Evolutionary conservation across 495 filamentous ascomycete genomes (phyloP), one percentile per base, ranked within the genome.

Genomic region (Penicillium crystallinum): DNA sequence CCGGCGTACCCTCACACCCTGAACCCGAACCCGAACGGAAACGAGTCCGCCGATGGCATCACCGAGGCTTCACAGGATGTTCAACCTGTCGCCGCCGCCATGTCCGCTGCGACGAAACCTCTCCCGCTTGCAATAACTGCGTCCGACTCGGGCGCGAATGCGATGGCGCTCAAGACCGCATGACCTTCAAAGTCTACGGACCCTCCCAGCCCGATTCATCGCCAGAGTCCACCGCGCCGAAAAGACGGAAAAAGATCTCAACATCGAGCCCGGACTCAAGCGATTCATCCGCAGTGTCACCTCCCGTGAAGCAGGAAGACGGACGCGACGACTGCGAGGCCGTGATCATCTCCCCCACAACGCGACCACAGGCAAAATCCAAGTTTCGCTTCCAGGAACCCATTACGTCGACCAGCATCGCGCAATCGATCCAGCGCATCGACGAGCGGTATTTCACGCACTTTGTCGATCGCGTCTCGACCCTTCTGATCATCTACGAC

Each of bases 131-230:
- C 57, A 68, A 68, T 21, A 75, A 75, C 38, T 75, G 72, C 19
- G 61, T 62, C 9, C 69, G 71, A 1, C 42, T 72, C 15, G 66
- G 64, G 12, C 59, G 69, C 2, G 66, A 74, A 35, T 74, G 71
- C 23, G 69, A 72, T 61, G 71, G 68, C 0, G 64, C 66, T 5
- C 66, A 73, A 53, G 69, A 67, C 8, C 63, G 65, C 10, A 71
- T 72, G 72, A 74, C 70, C 14, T 72, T 72, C 52, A 74, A 72
- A 52, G 68, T 70, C 46, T 74, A 72, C 36, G 69, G 66, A 2
- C 69, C 69, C 11, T 59, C 64, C 2, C 62, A 62, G 21, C 30
- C 45, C 45, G 8, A 27, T 2, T 23, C 47, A 23, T 14, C 29
- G 18, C 46, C 44, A 31, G 55, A 62, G 47, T 23, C 61, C 10